These are phyloP conservation scores for Botrytis sinoallii DNA, from an alignment of 2,329 filamentous ascomycete species.

Conservation along the genomic window DNA sequence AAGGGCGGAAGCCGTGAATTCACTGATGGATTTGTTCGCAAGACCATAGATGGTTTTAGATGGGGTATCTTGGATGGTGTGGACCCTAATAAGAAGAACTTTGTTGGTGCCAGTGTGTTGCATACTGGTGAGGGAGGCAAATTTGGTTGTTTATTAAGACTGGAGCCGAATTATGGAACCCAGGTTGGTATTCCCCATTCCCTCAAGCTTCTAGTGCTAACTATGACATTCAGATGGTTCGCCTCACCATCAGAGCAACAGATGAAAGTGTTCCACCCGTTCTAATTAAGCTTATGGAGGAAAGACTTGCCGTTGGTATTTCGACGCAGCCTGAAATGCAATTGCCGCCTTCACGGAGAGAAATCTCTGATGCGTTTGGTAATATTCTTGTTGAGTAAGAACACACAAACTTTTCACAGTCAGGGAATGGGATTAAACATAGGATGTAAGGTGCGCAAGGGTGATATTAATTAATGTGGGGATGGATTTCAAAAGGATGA, in stretches of 20 bases:
- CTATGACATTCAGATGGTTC: constrained; percentile 70
- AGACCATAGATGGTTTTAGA: constrained; percentile 76
- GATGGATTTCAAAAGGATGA: background rate
- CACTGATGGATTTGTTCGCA: constrained; percentile 66
- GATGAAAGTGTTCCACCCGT: constrained; percentile 83
- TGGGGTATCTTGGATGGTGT: constrained; percentile 85
- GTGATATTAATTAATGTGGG: background rate
- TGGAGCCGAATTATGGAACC: constrained; percentile 91
- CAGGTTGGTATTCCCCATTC: constrained; percentile 60
- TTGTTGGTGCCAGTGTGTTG: constrained; percentile 85
- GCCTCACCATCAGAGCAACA: constrained; percentile 88
- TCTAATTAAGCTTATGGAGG: constrained; percentile 83
- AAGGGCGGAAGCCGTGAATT: constrained; percentile 60
- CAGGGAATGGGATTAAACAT: background rate
- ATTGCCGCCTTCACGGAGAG: constrained; percentile 31
- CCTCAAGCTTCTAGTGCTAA: background rate
- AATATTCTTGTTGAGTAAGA: constrained; percentile 33
- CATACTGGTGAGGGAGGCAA: constrained; percentile 83
- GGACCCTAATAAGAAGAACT: constrained; percentile 89
- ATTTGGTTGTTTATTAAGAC: constrained; percentile 85
- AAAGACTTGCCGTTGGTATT: constrained; percentile 61
- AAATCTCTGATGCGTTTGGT: constrained; percentile 37
- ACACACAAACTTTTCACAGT: background rate
- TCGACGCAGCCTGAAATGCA: constrained; percentile 29
- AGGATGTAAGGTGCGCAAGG: background rate